phyloP scores from a whole-genome alignment of 1,139 yeast species.

The Yarrowia galli region DNA sequence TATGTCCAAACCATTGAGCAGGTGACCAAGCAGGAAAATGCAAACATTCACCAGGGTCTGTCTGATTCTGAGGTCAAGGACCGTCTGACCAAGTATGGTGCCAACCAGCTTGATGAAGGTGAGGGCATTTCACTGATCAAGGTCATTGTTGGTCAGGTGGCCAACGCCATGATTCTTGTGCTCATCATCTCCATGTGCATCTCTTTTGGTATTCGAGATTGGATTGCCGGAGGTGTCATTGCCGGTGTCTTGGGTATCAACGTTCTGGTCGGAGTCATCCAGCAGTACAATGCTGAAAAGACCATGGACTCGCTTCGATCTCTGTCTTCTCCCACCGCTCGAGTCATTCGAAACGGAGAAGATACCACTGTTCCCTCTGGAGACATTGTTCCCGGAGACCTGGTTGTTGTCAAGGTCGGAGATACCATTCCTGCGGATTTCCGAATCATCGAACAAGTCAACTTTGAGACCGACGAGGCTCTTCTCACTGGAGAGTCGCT shows the following conservation, averaged over 20 bases:
- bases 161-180: constrained; percentile 83
- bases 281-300: constrained; percentile 76
- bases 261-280: constrained; percentile 72
- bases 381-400: constrained; percentile 79
- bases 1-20: constrained; percentile 20
- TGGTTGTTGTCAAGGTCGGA: constrained; percentile 70
- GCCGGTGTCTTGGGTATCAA: constrained; percentile 73
- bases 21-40: constrained; percentile 3
- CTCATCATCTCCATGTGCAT: constrained; percentile 76
- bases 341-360: constrained; percentile 69
- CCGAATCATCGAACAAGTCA: constrained; percentile 65
- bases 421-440: constrained; percentile 84
- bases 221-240: constrained; percentile 86
- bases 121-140: constrained; percentile 61
- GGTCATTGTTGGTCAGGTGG: constrained; percentile 72
- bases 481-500: constrained; percentile 81
- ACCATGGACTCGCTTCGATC: constrained; percentile 80
- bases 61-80: constrained; percentile 5
- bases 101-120: constrained; percentile 68
- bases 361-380: constrained; percentile 67
- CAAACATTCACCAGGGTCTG: constrained; percentile 29
- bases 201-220: constrained; percentile 76
- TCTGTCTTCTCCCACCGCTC: constrained; percentile 76
- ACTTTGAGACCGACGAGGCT: constrained; percentile 83
- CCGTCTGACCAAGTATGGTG: constrained; percentile 55